Evolutionary conservation across 352 stramenopile species (phyloP).

Genomic region (Phytopythium delawarense): DNA sequence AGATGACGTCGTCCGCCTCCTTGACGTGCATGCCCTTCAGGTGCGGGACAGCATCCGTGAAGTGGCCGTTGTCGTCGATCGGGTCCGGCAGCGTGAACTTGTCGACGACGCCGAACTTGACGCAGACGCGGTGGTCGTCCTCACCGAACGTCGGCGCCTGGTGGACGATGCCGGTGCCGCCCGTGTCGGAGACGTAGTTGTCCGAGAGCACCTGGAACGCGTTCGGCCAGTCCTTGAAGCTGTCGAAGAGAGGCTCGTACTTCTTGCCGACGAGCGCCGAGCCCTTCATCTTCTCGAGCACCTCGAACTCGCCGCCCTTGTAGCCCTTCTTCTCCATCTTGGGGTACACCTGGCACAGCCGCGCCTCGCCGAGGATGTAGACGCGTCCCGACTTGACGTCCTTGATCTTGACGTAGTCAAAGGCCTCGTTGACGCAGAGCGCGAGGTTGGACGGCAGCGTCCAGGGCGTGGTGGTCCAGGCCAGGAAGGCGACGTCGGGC

Average conservation of each 20-base stretch:
- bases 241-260: constrained; percentile 97
- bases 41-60: constrained; percentile 90
- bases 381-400: constrained; percentile 89
- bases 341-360: constrained; percentile 95
- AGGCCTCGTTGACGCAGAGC: constrained; percentile 95
- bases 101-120: constrained; percentile 92
- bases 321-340: constrained; percentile 97
- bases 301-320: constrained; percentile 92
- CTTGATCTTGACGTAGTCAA: constrained; percentile 98
- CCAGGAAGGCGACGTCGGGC: constrained; percentile 84
- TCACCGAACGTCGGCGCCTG: constrained; percentile 99
- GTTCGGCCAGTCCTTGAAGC: constrained; percentile 87
- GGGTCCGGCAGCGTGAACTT: constrained; percentile 96
- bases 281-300: constrained; percentile 91
- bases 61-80: constrained; percentile 96
- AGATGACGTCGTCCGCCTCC: constrained; percentile 97
- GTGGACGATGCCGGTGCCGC: constrained; percentile 97
- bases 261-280: constrained; percentile 92
- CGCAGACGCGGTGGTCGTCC: constrained; percentile 99
- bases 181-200: constrained; percentile 97
- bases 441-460: constrained; percentile 98
- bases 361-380: constrained; percentile 93
- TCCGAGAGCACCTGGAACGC: constrained; percentile 97
- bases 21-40: constrained; percentile 97
- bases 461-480: constrained; percentile 99